Evolutionary conservation across 306 rosid species (phyloP), one percentile per base, ranked within the genome.

Genomic region (Cucumis cinereus): DNA sequence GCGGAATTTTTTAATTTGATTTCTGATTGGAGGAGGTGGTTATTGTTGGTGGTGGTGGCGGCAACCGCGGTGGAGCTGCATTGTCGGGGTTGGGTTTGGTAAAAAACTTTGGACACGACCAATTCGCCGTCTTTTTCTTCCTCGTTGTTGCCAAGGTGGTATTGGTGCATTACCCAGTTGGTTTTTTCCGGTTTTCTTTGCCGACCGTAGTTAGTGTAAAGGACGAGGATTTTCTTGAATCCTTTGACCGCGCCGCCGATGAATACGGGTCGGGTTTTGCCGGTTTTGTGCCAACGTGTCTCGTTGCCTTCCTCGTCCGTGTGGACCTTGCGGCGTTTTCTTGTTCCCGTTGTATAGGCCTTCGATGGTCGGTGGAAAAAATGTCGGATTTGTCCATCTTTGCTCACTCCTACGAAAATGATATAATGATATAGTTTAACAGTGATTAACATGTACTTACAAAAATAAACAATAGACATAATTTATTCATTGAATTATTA

Each of bases 301-400:
- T 75, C 78, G 41, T 75, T 75, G 38, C 56, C 78, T 40, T 75
- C 53, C 54, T 35, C 55, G 78, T 75, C 69, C 14, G 78, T 75
- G 56, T 75, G 78, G 53, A 75, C 78, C 57, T 75, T 75, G 1
- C 78, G 50, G 0, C 78, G 66, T 20, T 75, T 75, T 41, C 69
- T 57, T 36, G 78, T 75, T 23, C 78, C 78, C 38, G 78, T 75
- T 1, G 78, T 75, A 55, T 75, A 75, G 10, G 78, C 78, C 54
- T 75, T 75, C 0, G 78, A 75, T 2, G 78, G 78, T 57, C 78
- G 64, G 22, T 75, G 78, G 36, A 75, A 75, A n/a, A 75, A 75
- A 15, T 75, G 78, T 4, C 78, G 78, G 68, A 75, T 75, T 75
- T 75, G 78, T 35, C 78, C 78, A 28, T 75, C 78, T 57, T 75